Evolutionary conservation across 176 grass and related monocot genomes (phyloP), one percentile per base, ranked within the genome.

Genomic region (Oryza rufipogon): DNA sequence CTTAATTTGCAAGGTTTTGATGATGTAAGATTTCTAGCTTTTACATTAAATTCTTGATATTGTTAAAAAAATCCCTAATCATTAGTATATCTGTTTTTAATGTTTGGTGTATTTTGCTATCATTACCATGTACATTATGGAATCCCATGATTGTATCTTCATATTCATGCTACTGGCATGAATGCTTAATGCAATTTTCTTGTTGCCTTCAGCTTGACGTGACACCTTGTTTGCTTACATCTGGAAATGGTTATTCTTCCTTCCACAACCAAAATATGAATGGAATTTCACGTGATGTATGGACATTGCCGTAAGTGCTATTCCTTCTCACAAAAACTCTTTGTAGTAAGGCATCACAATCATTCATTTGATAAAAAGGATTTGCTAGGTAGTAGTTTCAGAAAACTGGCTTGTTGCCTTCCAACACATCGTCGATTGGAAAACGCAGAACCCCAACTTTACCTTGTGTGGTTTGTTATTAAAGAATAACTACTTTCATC

Each of bases 1-100:
- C 95, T 98, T 81, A 98, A 95, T 85, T 90, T 98, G 80, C 92
- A 93, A 93, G 84, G 79, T 30, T 97, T 91, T 42, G 82, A 93
- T 91, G 92, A 97, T 95, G 95, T 98, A 90, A 97, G 87, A 74
- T 73, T 61, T 68, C 74, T 78, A 72, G 2, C 33, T 72, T 77
- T 82, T 73, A 25, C 74, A 66, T 56, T 86, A 73, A 12, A 61
- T 22, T 19, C 56, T 22, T 61, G 2, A 9, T 61, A 61, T 8
- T 61, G 51, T 61, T 61, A 9, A 22, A 61, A 61, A 61, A 22
- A 81, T 69, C 48, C 61, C 74, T 75, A 23, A 56, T 45, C 16
- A 58, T 54, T 54, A 25, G 17, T 82, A 66, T 69, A 17, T 75
- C 11, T 6, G 17, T 70, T 41, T 42, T 60, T 77, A 54, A 71